Evolutionary conservation across 148 eudicot species (phyloP).

Genomic region (Spergularia marina): DNA sequence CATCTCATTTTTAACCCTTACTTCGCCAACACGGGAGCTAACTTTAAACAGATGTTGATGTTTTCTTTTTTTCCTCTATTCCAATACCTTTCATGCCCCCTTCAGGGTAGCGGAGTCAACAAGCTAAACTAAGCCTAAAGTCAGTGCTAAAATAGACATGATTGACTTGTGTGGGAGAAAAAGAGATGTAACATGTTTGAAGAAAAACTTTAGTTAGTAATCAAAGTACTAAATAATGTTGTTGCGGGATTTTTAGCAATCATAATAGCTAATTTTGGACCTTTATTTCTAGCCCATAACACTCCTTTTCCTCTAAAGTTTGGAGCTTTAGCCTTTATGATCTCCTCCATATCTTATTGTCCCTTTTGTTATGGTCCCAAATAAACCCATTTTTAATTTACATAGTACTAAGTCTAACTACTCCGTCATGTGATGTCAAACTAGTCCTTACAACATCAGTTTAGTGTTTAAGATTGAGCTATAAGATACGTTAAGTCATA

Average conservation of each 20-base stretch:
- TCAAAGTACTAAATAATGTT: slow-evolving; percentile 16
- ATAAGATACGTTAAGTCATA: no score
- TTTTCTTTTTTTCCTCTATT: no score
- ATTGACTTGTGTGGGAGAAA: slow-evolving; percentile 34
- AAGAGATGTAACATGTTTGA: neutral
- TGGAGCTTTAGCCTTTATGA: neutral
- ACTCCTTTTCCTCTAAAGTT: slow-evolving; percentile 7
- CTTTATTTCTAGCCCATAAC: slow-evolving; percentile 6
- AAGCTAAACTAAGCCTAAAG: slow-evolving; percentile 26
- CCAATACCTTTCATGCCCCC: no score
- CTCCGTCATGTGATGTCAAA: neutral
- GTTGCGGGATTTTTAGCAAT: neutral
- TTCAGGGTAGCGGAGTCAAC: slow-evolving; percentile 33
- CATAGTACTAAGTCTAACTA: neutral
- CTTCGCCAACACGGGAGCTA: no score
- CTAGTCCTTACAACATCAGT: no score
- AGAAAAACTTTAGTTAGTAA: neutral
- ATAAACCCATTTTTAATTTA: neutral
- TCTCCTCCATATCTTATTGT: slow-evolving; percentile 14
- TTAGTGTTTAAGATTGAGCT: no score
- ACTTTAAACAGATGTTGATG: no score
- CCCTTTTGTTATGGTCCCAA: neutral
- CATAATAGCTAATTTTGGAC: slow-evolving; percentile 14
- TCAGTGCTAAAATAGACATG: slow-evolving; percentile 21
- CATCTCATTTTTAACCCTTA: no score